Conservation (phyloP, 768 basidiomycete genomes). For the Leccinum rimulosum region DNA sequence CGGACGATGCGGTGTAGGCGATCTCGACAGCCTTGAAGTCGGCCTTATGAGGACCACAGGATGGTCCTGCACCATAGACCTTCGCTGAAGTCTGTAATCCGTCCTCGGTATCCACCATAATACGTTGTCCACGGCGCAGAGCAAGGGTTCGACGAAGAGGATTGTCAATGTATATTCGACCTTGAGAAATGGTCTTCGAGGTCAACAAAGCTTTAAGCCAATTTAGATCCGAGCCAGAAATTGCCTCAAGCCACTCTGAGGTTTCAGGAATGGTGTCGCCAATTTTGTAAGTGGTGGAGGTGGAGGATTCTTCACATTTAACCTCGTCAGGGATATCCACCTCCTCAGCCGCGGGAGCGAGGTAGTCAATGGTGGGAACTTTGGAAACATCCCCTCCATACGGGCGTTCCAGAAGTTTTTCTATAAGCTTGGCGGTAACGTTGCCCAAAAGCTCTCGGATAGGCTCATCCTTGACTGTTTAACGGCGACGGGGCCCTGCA, state of each 20-base stretch:
- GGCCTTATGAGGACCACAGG: conserved; percentile 66
- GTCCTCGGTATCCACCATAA: conserved; percentile 55
- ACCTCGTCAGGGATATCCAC: conserved; percentile 42
- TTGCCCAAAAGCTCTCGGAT: conserved; percentile 89
- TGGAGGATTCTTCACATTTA: conserved; percentile 39
- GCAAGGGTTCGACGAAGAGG: conserved; percentile 83
- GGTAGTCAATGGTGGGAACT: conserved; percentile 84
- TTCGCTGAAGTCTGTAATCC: conserved; percentile 55
- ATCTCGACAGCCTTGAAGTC: conserved; percentile 85
- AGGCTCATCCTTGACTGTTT: conserved; percentile 87
- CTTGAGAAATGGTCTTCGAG: conserved; percentile 84
- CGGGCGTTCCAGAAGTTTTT: conserved; percentile 72
- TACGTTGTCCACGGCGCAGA: conserved; percentile 77
- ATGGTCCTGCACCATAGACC: conserved; percentile 77
- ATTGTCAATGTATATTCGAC: conserved; percentile 81
- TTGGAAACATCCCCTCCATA: conserved; percentile 74
- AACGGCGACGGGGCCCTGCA: conserved; percentile 94
- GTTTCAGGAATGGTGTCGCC: conserved; percentile 55
- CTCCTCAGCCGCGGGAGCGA: conserved; percentile 52
- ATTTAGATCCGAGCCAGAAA: conserved; percentile 77
- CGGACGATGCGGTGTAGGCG: conserved; percentile 49
- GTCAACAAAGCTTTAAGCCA: conserved; percentile 88
- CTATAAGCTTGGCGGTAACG: conserved; percentile 74
- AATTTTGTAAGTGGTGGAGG: conserved; percentile 49
- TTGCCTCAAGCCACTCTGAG: conserved; percentile 75